A percentile compares a stretch with the other conserved stretches of the same genome.
Conservation (phyloP, 202 grass and related monocot species). For the Digitaria exilis region DNA sequence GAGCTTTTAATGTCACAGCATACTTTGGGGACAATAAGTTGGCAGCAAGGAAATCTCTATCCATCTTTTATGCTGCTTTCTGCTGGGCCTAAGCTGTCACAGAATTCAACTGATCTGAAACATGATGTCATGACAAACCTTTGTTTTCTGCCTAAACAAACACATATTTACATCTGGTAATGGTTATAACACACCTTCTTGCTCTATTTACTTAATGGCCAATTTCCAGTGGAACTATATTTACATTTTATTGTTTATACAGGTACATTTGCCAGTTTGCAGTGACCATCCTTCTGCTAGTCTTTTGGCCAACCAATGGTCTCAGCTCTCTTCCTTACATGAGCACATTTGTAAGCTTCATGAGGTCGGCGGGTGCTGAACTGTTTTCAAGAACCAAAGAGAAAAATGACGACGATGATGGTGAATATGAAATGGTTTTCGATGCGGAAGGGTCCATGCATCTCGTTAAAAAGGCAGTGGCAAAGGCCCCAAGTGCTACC, state of each 20-base stretch:
- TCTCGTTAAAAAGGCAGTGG: conserved; percentile 66
- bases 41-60: conserved; percentile 96
- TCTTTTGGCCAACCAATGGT: conserved; percentile 88
- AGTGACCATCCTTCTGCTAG: conserved; percentile 66
- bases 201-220: background rate
- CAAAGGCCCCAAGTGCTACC: conserved; percentile 35
- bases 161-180: conserved; percentile 95
- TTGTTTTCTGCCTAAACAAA: conserved; percentile 94
- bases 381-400: conserved; percentile 71
- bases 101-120: conserved; percentile 59
- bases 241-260: conserved; percentile 45
- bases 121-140: conserved; percentile 60
- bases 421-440: conserved; percentile 95
- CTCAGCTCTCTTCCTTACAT: conserved; percentile 57
- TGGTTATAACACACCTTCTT: background rate
- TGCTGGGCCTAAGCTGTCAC: conserved; percentile 50
- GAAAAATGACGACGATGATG: conserved; percentile 81
- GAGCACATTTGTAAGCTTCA: conserved; percentile 51
- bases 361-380: conserved; percentile 59
- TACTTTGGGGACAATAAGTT: conserved; percentile 83
- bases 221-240: background rate
- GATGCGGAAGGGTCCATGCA: conserved; percentile 97
- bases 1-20: conserved; percentile 60
- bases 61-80: conserved; percentile 98
- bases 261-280: conserved; percentile 87